Percentiles rank a stretch among this genome's conserved stretches.
Conservation (phyloP, 192 early-diverging fungal genomes). For the Podila epicladia region DNA sequence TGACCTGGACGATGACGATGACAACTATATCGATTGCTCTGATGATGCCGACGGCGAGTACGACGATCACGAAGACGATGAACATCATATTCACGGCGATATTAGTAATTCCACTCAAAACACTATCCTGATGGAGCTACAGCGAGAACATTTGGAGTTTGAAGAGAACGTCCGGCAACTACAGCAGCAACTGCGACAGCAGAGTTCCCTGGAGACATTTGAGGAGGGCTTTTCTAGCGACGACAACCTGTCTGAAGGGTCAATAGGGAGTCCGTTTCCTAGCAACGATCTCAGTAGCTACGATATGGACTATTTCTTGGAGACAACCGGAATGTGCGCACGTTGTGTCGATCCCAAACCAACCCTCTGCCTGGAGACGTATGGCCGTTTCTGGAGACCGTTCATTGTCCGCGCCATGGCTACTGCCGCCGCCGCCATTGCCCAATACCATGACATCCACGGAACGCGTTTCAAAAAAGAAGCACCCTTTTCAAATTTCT, state of each 20-base stretch:
- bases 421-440: constrained; percentile 41
- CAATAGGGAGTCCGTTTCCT: too few species aligned
- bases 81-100: constrained; percentile 36
- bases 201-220: constrained; percentile 27
- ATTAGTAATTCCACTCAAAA: constrained; percentile 29
- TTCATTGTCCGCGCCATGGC: constrained; percentile 30
- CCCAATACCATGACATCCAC: constrained; percentile 4
- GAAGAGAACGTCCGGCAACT: constrained; percentile 46
- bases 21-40: constrained; percentile 4
- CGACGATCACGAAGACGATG: constrained; percentile 25
- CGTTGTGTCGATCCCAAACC: constrained; percentile 27
- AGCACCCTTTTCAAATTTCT: not conserved
- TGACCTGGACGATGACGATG: constrained; percentile 16
- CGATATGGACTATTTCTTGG: not conserved
- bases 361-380: constrained; percentile 20
- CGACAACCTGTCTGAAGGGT: not conserved
- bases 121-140: constrained; percentile 42
- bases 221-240: constrained; percentile 1
- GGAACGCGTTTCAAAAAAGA: not conserved
- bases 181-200: constrained; percentile 34
- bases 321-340: not conserved
- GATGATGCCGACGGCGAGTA: constrained; percentile 33
- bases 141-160: constrained; percentile 48
- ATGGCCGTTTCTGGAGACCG: constrained; percentile 28
- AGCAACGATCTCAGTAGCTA: not conserved